Evolutionary conservation across 2,329 filamentous ascomycete species (phyloP).

Genomic region (Colletotrichum lentis): DNA sequence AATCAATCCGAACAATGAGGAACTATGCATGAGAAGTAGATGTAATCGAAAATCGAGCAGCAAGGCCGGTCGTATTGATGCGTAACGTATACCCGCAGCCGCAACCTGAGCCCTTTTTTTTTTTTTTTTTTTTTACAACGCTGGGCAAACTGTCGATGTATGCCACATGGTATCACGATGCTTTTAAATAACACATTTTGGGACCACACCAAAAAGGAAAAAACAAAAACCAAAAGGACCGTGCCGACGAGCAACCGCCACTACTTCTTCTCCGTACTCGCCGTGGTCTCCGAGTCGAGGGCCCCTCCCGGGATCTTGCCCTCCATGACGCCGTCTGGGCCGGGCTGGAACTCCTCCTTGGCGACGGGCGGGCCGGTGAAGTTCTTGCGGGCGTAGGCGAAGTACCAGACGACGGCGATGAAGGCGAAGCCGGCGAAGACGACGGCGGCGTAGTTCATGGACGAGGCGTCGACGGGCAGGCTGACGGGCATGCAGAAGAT

Average conservation of each 20-base stretch:
- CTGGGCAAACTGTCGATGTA: no score
- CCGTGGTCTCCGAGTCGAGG: conserved; percentile 28
- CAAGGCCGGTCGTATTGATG: no score
- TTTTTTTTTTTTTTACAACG: no score
- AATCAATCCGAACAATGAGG: no score
- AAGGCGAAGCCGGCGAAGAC: conserved; percentile 70
- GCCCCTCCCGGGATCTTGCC: conserved; percentile 12
- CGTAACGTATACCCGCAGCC: no score
- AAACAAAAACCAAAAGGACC: background rate
- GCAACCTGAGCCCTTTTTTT: no score
- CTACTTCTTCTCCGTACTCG: conserved; percentile 33
- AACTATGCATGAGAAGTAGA: no score
- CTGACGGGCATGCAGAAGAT: conserved; percentile 79
- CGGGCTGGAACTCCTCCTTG: conserved; percentile 41
- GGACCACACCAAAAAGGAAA: background rate
- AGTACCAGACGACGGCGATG: conserved; percentile 70
- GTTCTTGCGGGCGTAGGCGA: conserved; percentile 67
- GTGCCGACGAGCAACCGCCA: background rate
- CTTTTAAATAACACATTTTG: background rate
- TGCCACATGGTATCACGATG: background rate
- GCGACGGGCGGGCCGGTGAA: conserved; percentile 66
- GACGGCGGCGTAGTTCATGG: conserved; percentile 73
- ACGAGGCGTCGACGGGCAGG: conserved; percentile 62
- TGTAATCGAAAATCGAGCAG: no score
- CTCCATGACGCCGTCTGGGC: conserved; percentile 34